Evolutionary conservation across 2,329 filamentous ascomycete genomes (phyloP), one percentile per base, ranked within the genome.

Genomic region (Phyllosticta citriasiana): DNA sequence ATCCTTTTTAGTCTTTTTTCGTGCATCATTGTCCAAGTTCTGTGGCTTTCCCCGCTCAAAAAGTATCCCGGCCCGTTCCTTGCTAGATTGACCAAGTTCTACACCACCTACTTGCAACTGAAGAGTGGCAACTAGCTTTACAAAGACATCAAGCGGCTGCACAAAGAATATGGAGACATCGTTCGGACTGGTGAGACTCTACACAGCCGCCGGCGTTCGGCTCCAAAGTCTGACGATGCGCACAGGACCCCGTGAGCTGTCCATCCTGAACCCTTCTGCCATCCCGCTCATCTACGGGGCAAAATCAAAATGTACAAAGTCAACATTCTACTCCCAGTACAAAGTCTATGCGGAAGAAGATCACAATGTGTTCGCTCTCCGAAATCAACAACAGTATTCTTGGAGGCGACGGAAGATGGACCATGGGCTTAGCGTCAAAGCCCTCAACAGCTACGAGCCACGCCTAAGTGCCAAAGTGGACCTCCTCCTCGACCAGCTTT

Each of bases 21-120:
- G 8, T 77, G 75, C 63, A 75, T 77, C 19, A 30, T 69, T 8
- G 57, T 74, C n/a, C 74, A 78, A 64, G 70, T 76, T 19, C 62
- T 69, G 2, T 71, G 74, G 57, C 76, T 77, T 61, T 77, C 78
- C 55, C 73, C 71, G 4, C 66, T 77, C 16, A 68, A 27, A 22
- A 67, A 72, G 24, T 63, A 62, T 35, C 60, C 62, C 1, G 60
- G 60, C 2, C 62, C 62, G 2, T 53, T 55, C 27, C 53, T 54
- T 22, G 59, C 60, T 4, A 55, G 22, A 2, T 10, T 62, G 7
- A 24, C 62, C 19, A 62, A 59, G 30, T 63, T 56, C 16, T 62
- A 60, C 51, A 26, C 47, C 5, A 35, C 26, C 47, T 30, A 30
- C 14, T 24, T 59, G 27, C 53, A 35, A n/a, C 47, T 33, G 16